phyloP scores from a whole-genome alignment of 2,329 filamentous ascomycete species.

The Botrytis porri region DNA sequence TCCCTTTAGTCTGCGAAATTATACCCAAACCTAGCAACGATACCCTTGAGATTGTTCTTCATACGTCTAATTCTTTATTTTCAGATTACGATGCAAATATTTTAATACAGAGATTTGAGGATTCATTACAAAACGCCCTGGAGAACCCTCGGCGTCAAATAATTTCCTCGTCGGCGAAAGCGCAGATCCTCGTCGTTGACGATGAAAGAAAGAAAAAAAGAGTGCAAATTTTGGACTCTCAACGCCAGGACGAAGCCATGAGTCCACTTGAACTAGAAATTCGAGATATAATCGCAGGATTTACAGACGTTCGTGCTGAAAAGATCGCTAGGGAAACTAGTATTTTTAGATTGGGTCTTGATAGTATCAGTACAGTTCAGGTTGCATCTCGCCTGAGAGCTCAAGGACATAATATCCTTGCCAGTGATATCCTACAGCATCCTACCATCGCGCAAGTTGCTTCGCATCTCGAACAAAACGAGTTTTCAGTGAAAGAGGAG shows the following conservation, averaged over 20 bases:
- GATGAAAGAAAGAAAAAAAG: conserved; percentile 8
- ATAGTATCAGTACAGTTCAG: conserved; percentile 85
- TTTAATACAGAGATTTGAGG: conserved; percentile 30
- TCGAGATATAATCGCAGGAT: conserved; percentile 45
- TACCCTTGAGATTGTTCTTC: conserved; percentile 56
- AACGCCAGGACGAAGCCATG: conserved; percentile 19
- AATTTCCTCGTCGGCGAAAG: conserved; percentile 26
- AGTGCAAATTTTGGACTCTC: not conserved
- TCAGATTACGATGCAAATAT: conserved; percentile 24
- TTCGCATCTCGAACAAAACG: conserved; percentile 24
- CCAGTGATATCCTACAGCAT: conserved; percentile 71
- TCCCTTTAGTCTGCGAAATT: conserved; percentile 75
- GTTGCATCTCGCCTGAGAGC: conserved; percentile 66
- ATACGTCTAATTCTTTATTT: conserved; percentile 53
- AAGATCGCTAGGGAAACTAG: conserved; percentile 61
- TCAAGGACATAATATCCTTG: conserved; percentile 55
- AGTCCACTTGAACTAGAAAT: conserved; percentile 41
- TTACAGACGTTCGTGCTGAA: conserved; percentile 52
- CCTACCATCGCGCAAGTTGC: conserved; percentile 44
- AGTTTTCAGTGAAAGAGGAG: not conserved
- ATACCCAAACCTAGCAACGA: conserved; percentile 54
- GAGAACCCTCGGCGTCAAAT: conserved; percentile 35
- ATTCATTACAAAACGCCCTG: conserved; percentile 29
- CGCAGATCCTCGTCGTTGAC: conserved; percentile 25
- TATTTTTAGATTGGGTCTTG: conserved; percentile 84